Base-by-base conservation (phyloP, 352 stramenopile species). In the Pythium biforme region DNA sequence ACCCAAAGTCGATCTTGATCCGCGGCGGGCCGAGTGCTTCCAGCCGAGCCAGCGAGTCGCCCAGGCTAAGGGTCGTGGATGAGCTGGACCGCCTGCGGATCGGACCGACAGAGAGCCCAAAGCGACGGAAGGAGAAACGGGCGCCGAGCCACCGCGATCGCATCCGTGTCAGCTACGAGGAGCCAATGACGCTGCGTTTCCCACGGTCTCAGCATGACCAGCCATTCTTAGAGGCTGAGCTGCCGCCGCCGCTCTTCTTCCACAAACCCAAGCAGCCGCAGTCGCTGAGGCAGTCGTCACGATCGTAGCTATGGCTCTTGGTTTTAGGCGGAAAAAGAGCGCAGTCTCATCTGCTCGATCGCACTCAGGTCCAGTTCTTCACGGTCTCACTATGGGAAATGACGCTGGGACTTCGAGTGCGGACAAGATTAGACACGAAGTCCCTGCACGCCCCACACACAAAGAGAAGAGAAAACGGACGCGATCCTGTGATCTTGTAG, bases 181-280 rank as follows among this genome's bases (percentile, higher is more conserved):
- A 43, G 37, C 9, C 40, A 47, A 14, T 27, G 22, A 39, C 1
- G 5, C 45, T 33, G 22, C n/a, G 19, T 1, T 31, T 55, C 8
- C 25, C 26, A 33, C 43, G 55, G 19, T 20, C 29, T 10, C 29
- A 15, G 26, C 26, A 29, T 1, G 8, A 45, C 1, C 22, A 33
- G 17, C 25, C 34, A n/a, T 57, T 66, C 7, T 11, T 34, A n/a
- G 49, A 59, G 29, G 31, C 22, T 2, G 51, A 66, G 33, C 41
- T 60, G 31, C 59, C 59, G 9, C 59, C 59, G 4, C 59, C 59
- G n/a, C 52, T 66, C 33, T 66, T 48, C 23, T 66, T 66, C 43
- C 50, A 61, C 59, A 54, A 55, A 39, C 59, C 59, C 1, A 26
- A 41, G 17, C 17, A 34, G 33, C 19, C 20, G 17, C n/a, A 43